A percentile compares a stretch with the other conserved stretches of the same genome.
Conservation (phyloP, 345 rosid genomes). For the Fremontodendron californicum region DNA sequence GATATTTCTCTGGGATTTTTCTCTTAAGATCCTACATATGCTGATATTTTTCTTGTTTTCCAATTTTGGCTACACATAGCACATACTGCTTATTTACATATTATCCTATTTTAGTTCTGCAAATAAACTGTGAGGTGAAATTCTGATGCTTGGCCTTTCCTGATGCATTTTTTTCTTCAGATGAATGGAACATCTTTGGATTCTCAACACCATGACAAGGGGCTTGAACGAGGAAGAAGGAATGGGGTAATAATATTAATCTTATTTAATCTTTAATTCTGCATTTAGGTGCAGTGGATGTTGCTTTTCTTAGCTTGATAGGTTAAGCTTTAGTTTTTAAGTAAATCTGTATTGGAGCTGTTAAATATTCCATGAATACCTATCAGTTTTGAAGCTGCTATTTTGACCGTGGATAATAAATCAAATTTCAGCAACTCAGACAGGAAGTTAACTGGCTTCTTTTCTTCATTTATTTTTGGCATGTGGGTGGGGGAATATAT, state of each 20-base stretch:
- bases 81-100: background rate
- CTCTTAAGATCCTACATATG: background rate
- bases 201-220: background rate
- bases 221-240: constrained; percentile 9
- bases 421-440: background rate
- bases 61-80: background rate
- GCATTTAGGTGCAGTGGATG: background rate
- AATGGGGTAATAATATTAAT: constrained; percentile 9
- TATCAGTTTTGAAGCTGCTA: background rate
- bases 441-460: background rate
- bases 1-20: background rate
- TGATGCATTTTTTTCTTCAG: background rate
- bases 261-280: background rate
- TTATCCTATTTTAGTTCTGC: background rate
- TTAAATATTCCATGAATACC: background rate
- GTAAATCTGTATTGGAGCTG: background rate
- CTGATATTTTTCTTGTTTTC: background rate
- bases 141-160: background rate
- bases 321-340: background rate
- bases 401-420: background rate
- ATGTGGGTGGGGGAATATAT: background rate
- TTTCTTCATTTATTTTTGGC: too few relatives aligned
- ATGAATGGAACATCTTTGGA: constrained; percentile 1
- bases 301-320: background rate
- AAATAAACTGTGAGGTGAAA: background rate